Evolutionary conservation across 352 stramenopile species (phyloP), one percentile per base, ranked within the genome.

Genomic region (Phytopythium ostracodes): DNA sequence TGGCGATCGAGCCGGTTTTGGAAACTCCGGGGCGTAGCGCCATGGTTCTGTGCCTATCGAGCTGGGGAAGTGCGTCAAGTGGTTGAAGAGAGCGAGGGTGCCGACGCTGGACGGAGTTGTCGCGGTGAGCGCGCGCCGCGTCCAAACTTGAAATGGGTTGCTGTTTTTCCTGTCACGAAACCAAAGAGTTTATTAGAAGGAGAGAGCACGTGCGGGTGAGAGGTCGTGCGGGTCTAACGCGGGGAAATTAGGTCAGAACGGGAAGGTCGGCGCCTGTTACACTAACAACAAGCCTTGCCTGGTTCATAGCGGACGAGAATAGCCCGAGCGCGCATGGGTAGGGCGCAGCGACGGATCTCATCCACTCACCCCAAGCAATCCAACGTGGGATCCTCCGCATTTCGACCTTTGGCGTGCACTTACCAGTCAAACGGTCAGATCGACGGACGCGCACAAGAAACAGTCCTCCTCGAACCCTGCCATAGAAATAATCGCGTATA

Each of bases 1-100:
- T 89, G 59, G 68, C 59, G 47, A 84, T 66, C 29, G 80, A 88
- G 10, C 74, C 75, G 44, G 56, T 74, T 63, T 87, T 88, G 55
- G 68, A 65, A 24, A 80, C 40, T 18, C 56, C 52, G 29, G 60
- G 59, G 64, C 72, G 70, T 4, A 72, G 49, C n/a, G 77, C 76
- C 77, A 89, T 89, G 11, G 46, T 72, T 56, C 31, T 67, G 22
- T n/a, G n/a, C 22, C 12, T 35, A 22, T 31, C 17, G 60, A 63
- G 60, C 58, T 60, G 53, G 31, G 25, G 31, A 60, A 46, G 49
- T 40, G 60, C 44, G 60, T 38, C 10, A 25, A 11, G 25, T 3
- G 24, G 24, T 14, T 36, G 24, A 36, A 7, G 18, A 59, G 35
- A 27, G 24, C 20, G 33, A 24, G 18, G 27, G 4, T 18, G 46